Evolutionary conservation across 179 eudicot genomes (phyloP), one percentile per base, ranked within the genome.

Genomic region (Beta macrorhiza): DNA sequence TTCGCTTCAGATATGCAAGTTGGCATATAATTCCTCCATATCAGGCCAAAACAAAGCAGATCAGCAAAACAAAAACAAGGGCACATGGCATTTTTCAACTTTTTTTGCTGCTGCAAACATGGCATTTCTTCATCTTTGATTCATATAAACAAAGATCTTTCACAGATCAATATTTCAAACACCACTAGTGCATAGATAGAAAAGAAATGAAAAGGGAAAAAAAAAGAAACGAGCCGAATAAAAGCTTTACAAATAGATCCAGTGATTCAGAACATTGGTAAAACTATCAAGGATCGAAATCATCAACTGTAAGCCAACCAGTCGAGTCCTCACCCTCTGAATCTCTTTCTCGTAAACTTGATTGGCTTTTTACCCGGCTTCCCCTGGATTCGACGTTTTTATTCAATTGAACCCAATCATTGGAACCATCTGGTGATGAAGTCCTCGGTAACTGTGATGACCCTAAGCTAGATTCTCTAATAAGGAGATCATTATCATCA

Each of bases 301-400:
- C 94, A 82, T 91, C 94, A 67, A 93, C 90, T 5, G 87, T 88
- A 76, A 89, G 92, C 98, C 98, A 93, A 56, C 85, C 97, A 78
- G 78, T 87, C 29, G 93, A 86, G 53, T 90, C 94, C 67, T 91
- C 92, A 63, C 92, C 91, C 84, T 89, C 95, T 6, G 98, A 91
- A 75, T 85, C 92, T 82, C 90, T 87, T 42, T 82, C 93, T 76
- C 81, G 84, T 63, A 76, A 80, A 44, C 81, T 79, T 44, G 86
- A 81, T 69, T 81, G 87, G 42, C 75, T 83, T 79, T 79, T 89
- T 10, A 52, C 77, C 57, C 76, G 78, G 53, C 57, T 80, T 58
- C 74, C 88, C 16, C 62, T 56, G 57, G 71, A 64, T 42, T 76
- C 86, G 8, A 84, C 85, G 72, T 53, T 77, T 67, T 74, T 82